Percentiles rank a stretch among this genome's conserved stretches.
Evolutionary conservation across 352 stramenopile species (phyloP).

Genomic region (Phytophthora cactorum): DNA sequence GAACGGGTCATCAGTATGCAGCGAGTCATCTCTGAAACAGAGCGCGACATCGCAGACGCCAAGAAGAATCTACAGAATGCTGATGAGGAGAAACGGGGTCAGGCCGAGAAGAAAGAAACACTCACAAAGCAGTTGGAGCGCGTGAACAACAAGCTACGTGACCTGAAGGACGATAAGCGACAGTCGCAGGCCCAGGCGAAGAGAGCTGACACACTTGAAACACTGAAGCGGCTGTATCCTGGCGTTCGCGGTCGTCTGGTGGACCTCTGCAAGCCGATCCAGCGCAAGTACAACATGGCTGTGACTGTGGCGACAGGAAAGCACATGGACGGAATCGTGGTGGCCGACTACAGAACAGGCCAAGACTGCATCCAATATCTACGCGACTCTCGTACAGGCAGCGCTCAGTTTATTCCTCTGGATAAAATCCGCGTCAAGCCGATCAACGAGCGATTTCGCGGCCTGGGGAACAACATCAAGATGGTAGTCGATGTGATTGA

Average conservation of each 20-base stretch:
- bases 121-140: constrained; percentile 68
- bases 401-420: constrained; percentile 97
- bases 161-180: constrained; percentile 92
- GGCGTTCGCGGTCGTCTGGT: constrained; percentile 96
- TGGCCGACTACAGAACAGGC: constrained; percentile 78
- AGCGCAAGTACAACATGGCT: constrained; percentile 97
- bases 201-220: constrained; percentile 79
- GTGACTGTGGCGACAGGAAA: constrained; percentile 98
- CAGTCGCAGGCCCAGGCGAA: constrained; percentile 93
- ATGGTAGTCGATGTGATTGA: constrained; percentile 96
- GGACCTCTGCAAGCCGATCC: constrained; percentile 96
- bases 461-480: constrained; percentile 92
- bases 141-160: constrained; percentile 89
- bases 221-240: constrained; percentile 86
- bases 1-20: constrained; percentile 76
- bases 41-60: constrained; percentile 57
- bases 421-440: constrained; percentile 93
- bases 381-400: constrained; percentile 94
- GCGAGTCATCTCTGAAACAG: constrained; percentile 69
- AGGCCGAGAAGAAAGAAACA: constrained; percentile 68
- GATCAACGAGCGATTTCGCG: constrained; percentile 94
- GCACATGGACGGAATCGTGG: constrained; percentile 95
- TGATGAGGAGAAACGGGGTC: constrained; percentile 67
- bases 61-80: constrained; percentile 59
- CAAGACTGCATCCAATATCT: constrained; percentile 94